These are phyloP conservation scores for Phialemoniopsis sp. DNA, from an alignment of 2,329 filamentous ascomycete species.

Conservation along the genomic window DNA sequence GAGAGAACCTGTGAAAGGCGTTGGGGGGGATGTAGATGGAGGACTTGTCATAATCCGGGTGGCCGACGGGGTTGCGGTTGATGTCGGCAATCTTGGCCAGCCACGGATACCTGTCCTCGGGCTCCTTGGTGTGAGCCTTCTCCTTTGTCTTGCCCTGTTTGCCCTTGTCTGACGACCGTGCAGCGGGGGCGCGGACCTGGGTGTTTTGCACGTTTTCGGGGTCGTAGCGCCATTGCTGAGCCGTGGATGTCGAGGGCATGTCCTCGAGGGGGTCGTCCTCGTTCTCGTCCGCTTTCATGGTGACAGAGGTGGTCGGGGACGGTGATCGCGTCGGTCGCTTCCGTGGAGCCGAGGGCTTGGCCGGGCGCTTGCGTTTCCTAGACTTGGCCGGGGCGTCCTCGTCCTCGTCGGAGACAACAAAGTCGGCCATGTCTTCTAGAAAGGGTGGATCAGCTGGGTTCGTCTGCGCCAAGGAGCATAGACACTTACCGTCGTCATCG, in stretches of 20 bases:
- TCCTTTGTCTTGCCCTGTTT: conserved; percentile 37
- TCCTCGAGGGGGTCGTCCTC: conserved; percentile 51
- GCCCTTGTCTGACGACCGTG: conserved; percentile 16
- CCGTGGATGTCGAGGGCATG: conserved; percentile 61
- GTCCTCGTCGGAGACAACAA: conserved; percentile 75
- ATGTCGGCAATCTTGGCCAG: conserved; percentile 81
- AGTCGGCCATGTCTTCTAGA: conserved; percentile 75
- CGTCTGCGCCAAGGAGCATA: conserved; percentile 1
- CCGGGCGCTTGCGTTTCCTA: conserved; percentile 72
- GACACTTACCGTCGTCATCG: conserved; percentile 55
- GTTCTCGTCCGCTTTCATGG: conserved; percentile 35
- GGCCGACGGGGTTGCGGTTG: conserved; percentile 70
- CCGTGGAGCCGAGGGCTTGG: conserved; percentile 46
- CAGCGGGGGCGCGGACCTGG: conserved; percentile 12
- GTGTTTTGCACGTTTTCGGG: conserved; percentile 37
- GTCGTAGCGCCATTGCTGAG: conserved; percentile 74
- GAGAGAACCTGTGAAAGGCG: conserved; percentile 79
- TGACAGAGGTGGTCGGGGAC: conserved; percentile 17
- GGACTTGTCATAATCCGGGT: conserved; percentile 87
- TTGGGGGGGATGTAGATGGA: conserved; percentile 84
- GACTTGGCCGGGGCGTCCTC: conserved; percentile 64
- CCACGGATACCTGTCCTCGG: conserved; percentile 86
- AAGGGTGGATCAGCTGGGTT: conserved; percentile 4
- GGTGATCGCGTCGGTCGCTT: conserved; percentile 59
- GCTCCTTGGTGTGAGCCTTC: conserved; percentile 78